Conservation (phyloP, 2,329 filamentous ascomycete genomes). For the Calonectria pseudoturangicola region DNA sequence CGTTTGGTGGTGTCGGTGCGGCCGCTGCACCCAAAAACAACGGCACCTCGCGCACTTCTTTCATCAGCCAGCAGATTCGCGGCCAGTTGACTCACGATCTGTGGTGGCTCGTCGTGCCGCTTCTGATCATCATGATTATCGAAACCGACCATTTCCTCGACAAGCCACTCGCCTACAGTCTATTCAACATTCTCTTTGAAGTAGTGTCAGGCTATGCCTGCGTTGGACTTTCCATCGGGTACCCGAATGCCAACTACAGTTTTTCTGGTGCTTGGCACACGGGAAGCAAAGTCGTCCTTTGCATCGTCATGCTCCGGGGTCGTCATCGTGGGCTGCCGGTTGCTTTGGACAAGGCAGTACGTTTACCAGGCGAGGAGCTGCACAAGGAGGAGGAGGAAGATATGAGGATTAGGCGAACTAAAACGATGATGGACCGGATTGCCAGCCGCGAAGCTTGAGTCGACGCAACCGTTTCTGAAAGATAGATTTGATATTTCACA, state of each 20-base stretch:
- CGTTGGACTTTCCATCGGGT: conserved; percentile 76
- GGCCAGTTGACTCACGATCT: conserved; percentile 80
- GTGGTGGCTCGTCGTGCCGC: conserved; percentile 78
- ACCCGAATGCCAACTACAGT: conserved; percentile 72
- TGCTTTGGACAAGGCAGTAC: conserved; percentile 72
- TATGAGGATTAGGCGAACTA: conserved; percentile 53
- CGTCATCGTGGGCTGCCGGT: conserved; percentile 75
- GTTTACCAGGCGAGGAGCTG: conserved; percentile 62
- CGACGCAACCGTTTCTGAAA: neutral
- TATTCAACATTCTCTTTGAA: conserved; percentile 77
- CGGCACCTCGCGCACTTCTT: conserved; percentile 64
- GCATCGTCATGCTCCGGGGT: conserved; percentile 74
- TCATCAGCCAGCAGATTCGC: conserved; percentile 75
- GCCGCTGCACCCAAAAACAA: conserved; percentile 54
- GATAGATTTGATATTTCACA: conserved; percentile 17
- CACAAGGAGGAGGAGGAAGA: conserved; percentile 58
- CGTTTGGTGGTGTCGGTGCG: conserved; percentile 67
- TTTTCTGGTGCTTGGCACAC: conserved; percentile 73
- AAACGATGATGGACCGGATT: conserved; percentile 54
- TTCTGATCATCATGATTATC: conserved; percentile 76
- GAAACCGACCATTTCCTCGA: conserved; percentile 73
- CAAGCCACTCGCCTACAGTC: conserved; percentile 71
- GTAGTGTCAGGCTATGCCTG: conserved; percentile 76
- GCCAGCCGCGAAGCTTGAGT: conserved; percentile 50
- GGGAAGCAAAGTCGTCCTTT: conserved; percentile 75